Base-by-base conservation (phyloP, 1,284 basidiomycete genomes). In the Moniliophthora roreri region DNA sequence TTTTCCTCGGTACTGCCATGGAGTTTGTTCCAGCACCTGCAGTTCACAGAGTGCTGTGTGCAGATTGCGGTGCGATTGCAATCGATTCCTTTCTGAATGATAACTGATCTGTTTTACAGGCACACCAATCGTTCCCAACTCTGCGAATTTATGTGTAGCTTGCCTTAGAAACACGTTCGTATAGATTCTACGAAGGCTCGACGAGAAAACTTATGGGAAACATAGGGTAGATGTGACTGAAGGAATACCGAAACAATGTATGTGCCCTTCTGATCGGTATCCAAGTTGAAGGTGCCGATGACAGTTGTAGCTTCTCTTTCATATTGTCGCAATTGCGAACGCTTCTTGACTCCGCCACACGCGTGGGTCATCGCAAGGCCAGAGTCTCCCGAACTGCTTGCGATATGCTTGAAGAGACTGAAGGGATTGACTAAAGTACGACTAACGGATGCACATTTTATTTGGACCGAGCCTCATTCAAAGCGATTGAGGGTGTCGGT, bases 381-480 rank as follows among this genome's bases (percentile, higher is more conserved):
- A 1, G 96, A 99, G 76, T 96, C 93, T 1, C 78, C 96, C 55
- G 95, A 99, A 68, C 80, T 99, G 32, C 80, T 99, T 40, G 88
- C 92, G 1, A 85, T 95, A 50, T 95, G 93, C 68, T 73, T 98
- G 55, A 95, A 93, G 69, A 97, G 95, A 71, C 85, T 98, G 65
- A 96, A 97, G 63, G 92, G 95, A 21, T 78, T 99, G 32, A 89
- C 86, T 65, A 96, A 95, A 77, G 95, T 99, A 50, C 90, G 96
- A 32, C 75, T 99, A 40, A 97, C 97, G 35, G 96, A 99, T 60
- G 96, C 96, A 0, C 92, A 94, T 60, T 99, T 99, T 69, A 94
- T 99, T 66, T 99, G 97, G 96, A 99, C 96, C 8, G 97, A 99
- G 68, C 96, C 96, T 1, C 96, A 99, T 74, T 95, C 91, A 49